phyloP scores from a whole-genome alignment of 2,329 filamentous ascomycete genomes.

The Ophiostoma novo-ulmi region DNA sequence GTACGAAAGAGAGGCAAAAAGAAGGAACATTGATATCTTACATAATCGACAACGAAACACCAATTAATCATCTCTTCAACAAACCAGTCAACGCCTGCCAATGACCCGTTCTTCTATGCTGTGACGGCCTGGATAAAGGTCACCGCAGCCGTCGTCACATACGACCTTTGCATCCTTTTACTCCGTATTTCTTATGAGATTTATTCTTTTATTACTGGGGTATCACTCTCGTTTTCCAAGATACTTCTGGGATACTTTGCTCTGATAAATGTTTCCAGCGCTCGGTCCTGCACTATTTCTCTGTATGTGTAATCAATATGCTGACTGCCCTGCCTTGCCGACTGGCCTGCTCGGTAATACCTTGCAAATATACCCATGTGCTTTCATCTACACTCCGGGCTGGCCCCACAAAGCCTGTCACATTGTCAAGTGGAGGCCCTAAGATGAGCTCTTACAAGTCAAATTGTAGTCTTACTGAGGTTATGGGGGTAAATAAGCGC shows the following conservation, averaged over 20 bases:
- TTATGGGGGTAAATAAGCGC: no score
- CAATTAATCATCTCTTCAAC: neutral
- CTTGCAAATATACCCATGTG: neutral
- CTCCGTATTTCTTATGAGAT: no score
- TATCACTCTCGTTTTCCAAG: no score
- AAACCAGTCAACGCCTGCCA: neutral
- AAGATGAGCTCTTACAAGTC: neutral
- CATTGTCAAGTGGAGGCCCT: conserved; percentile 3
- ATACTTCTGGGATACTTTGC: neutral
- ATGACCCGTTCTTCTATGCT: neutral
- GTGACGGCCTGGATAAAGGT: neutral
- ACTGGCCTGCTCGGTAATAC: neutral
- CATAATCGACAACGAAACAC: neutral
- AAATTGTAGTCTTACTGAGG: no score
- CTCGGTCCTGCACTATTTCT: neutral
- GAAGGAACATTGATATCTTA: neutral
- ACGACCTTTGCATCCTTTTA: neutral
- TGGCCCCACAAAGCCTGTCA: conserved; percentile 1
- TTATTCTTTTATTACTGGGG: no score
- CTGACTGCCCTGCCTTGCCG: neutral
- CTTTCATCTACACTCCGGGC: neutral
- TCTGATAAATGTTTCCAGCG: neutral
- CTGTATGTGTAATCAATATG: neutral
- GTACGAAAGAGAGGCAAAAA: neutral
- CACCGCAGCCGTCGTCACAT: neutral